Evolutionary conservation across 306 rosid genomes (phyloP), one percentile per base, ranked within the genome.

Genomic region (Casuarina equisetifolia): DNA sequence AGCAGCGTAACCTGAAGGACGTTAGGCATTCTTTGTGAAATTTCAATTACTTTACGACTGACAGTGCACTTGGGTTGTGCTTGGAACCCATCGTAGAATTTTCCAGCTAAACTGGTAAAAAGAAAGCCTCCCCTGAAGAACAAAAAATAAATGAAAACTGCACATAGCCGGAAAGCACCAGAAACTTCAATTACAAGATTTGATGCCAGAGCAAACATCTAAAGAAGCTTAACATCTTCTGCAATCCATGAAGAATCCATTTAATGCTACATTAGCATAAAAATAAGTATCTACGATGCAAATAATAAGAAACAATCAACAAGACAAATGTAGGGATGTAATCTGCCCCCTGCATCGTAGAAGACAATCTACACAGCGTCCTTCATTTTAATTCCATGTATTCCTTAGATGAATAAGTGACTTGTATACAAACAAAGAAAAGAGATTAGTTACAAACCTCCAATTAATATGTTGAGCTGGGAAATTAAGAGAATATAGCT

Each of bases 1-100:
- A 85, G 71, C 74, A 82, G 61, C 54, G 83, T 74, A 79, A 83
- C 83, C 42, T 76, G 59, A 76, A 94, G 92, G 67, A 82, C 70
- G 11, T 79, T 19, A 59, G 98, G 97, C 87, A 89, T 74, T 83
- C 78, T 76, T 53, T 15, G 45, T 11, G 92, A 80, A 48, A 86
- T 69, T 57, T 36, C 77, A 85, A 54, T 25, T 25, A 86, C 97
- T 80, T 82, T 83, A 42, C 66, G 70, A 57, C 79, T 79, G 73
- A 92, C 84, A 32, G 43, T 43, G 79, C 87, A 79, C 16, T 96
- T 89, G 76, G 91, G 90, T 78, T 82, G 82, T 19, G 93, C 98
- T 81, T 85, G 87, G 73, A 92, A 85, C 70, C 84, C 92, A 59
- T 78, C 88, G 77, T 79, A 82, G 51, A 76, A 51, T 68, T 73